Conservation (phyloP, 2,329 filamentous ascomycete species). For the Calonectria naviculata region DNA sequence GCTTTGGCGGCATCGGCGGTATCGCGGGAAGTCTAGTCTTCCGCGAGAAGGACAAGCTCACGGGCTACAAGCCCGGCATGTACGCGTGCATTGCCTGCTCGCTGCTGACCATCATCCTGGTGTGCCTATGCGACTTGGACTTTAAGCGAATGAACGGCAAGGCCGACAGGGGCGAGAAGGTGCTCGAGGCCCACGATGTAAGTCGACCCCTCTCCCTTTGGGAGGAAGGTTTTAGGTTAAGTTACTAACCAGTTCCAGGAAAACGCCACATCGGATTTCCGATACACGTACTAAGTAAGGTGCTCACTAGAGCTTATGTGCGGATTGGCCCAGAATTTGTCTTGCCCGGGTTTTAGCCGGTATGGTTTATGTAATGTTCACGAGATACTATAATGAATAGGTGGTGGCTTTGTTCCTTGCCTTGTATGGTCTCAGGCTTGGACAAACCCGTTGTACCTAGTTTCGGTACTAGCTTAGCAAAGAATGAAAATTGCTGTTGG, state of each 20-base stretch:
- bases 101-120: slow-evolving; percentile 58
- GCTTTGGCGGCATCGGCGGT: slow-evolving; percentile 81
- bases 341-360: neutral
- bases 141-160: slow-evolving; percentile 58
- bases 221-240: neutral
- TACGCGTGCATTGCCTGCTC: slow-evolving; percentile 65
- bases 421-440: neutral
- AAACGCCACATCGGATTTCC: slow-evolving; percentile 43
- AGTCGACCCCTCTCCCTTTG: slow-evolving; percentile 37
- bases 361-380: neutral
- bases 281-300: slow-evolving; percentile 48
- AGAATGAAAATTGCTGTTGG: neutral
- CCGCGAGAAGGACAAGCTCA: slow-evolving; percentile 63
- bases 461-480: neutral
- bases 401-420: neutral
- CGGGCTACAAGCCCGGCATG: slow-evolving; percentile 65
- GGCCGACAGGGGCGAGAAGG: slow-evolving; percentile 64
- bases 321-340: neutral
- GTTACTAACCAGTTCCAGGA: slow-evolving; percentile 37
- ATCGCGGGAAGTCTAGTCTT: slow-evolving; percentile 83
- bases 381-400: slow-evolving; percentile 2
- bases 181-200: slow-evolving; percentile 62
- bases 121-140: slow-evolving; percentile 51
- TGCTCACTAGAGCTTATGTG: neutral
- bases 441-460: neutral